These are phyloP conservation scores for Arthrinium puccinioides DNA, from an alignment of 2,329 filamentous ascomycete genomes.

Conservation along the genomic window DNA sequence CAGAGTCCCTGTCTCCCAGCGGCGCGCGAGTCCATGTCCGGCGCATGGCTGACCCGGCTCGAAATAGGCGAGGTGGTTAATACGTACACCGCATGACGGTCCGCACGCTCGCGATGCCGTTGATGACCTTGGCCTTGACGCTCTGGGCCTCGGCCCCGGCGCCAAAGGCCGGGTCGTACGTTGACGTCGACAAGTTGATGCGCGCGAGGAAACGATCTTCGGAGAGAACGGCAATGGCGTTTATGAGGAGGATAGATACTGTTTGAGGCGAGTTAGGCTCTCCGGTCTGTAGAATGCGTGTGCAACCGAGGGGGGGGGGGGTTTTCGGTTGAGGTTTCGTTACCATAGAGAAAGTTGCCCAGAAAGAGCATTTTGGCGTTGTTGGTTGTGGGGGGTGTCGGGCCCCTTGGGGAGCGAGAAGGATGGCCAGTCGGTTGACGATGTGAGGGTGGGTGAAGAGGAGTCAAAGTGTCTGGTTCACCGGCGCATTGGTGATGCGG, in stretches of 20 bases:
- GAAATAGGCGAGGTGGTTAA: background rate
- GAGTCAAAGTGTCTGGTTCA: too few relatives aligned
- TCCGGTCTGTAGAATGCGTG: background rate
- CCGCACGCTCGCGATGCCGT: conserved; percentile 82
- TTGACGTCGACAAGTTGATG: conserved; percentile 72
- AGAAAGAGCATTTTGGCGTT: conserved; percentile 56
- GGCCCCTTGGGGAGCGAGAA: too few relatives aligned
- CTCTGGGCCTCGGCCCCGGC: conserved; percentile 59
- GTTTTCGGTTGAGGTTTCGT: conserved; percentile 7
- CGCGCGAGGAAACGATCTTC: conserved; percentile 89
- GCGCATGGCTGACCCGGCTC: too few relatives aligned
- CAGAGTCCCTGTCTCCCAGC: too few relatives aligned
- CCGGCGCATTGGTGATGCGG: too few relatives aligned
- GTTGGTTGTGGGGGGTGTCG: background rate
- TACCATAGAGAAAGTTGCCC: conserved; percentile 68
- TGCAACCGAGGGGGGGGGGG: conserved; percentile 1
- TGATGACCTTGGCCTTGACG: conserved; percentile 80
- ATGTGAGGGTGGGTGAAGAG: too few relatives aligned
- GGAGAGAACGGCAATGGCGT: conserved; percentile 87
- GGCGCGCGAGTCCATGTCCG: too few relatives aligned
- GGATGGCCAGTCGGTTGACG: too few relatives aligned
- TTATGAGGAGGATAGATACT: conserved; percentile 84
- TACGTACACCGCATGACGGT: conserved; percentile 86
- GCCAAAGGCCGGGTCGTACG: conserved; percentile 73
- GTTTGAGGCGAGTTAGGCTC: background rate